A percentile compares a stretch with the other conserved stretches of the same genome.
These are phyloP conservation scores for Ustilago nuda DNA, from an alignment of 1,284 basidiomycete genomes.

Conservation along the genomic window DNA sequence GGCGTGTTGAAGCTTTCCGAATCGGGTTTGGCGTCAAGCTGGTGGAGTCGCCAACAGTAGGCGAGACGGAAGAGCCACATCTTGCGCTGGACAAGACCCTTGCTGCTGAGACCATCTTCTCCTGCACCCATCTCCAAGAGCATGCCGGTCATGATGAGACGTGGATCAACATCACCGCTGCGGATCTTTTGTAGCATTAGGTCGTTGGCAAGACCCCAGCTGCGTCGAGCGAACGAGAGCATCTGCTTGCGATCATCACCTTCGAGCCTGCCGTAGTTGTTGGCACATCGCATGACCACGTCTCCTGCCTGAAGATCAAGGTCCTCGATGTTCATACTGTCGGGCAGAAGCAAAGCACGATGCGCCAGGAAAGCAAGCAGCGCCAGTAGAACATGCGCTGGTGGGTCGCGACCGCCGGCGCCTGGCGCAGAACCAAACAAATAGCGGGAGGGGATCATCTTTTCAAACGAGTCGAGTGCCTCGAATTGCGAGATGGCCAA, in stretches of 20 bases:
- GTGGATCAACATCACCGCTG: constrained; percentile 54
- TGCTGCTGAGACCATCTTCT: constrained; percentile 55
- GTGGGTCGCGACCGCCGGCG: constrained; percentile 31
- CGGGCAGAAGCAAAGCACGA: constrained; percentile 53
- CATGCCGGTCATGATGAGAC: constrained; percentile 51
- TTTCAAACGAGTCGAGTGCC: constrained; percentile 55
- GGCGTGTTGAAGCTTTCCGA: constrained; percentile 41
- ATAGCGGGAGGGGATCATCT: constrained; percentile 56
- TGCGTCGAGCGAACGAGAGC: constrained; percentile 56
- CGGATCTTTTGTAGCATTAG: constrained; percentile 54
- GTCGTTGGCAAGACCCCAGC: constrained; percentile 54
- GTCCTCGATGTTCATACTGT: constrained; percentile 53
- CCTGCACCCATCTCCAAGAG: constrained; percentile 53
- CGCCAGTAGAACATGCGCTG: constrained; percentile 53
- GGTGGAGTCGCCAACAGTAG: constrained; percentile 54
- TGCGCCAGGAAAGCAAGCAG: constrained; percentile 57
- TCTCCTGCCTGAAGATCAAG: constrained; percentile 53
- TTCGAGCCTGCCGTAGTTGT: constrained; percentile 47
- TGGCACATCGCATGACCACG: constrained; percentile 45
- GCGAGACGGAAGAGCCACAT: constrained; percentile 55
- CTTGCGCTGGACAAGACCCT: constrained; percentile 42
- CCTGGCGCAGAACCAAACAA: constrained; percentile 50
- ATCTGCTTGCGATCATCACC: constrained; percentile 51
- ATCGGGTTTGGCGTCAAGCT: constrained; percentile 47
- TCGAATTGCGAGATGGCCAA: constrained; percentile 58